Evolutionary conservation across 164 flowering plant species (phyloP).

Genomic region (Houttuynia cordata): DNA sequence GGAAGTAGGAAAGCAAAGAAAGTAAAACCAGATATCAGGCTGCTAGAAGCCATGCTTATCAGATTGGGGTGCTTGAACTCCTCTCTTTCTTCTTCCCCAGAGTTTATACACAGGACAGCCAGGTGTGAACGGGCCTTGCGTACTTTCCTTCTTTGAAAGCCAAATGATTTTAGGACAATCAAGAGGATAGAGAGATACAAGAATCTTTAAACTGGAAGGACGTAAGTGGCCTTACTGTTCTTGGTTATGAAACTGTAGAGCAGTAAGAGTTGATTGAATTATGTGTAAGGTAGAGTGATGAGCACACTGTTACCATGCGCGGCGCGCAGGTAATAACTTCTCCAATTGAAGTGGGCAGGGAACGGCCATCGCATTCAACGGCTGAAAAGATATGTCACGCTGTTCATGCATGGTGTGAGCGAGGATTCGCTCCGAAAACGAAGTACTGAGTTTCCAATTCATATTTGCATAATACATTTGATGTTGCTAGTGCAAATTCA

Average conservation of each 20-base stretch:
- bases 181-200: neutral
- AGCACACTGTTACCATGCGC: too few relatives aligned
- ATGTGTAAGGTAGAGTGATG: neutral
- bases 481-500: too few relatives aligned
- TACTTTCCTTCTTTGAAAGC: neutral
- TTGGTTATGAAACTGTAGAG: neutral
- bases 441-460: too few relatives aligned
- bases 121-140: neutral
- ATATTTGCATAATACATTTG: too few relatives aligned
- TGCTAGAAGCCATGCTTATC: constrained; percentile 1
- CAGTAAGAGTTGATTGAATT: neutral
- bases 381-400: neutral
- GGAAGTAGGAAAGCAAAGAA: constrained; percentile 23
- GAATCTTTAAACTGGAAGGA: neutral
- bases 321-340: neutral
- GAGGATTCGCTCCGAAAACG: too few relatives aligned
- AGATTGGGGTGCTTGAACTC: neutral
- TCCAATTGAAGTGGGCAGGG: neutral
- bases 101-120: neutral
- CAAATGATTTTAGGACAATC: neutral
- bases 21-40: constrained; percentile 1
- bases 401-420: neutral
- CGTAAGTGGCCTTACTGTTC: too few relatives aligned
- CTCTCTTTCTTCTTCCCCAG: neutral
- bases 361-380: neutral